Percentiles rank a stretch among this genome's conserved stretches.
phyloP scores from a whole-genome alignment of 2,329 filamentous ascomycete genomes.

The Hymenoscyphus linearis region DNA sequence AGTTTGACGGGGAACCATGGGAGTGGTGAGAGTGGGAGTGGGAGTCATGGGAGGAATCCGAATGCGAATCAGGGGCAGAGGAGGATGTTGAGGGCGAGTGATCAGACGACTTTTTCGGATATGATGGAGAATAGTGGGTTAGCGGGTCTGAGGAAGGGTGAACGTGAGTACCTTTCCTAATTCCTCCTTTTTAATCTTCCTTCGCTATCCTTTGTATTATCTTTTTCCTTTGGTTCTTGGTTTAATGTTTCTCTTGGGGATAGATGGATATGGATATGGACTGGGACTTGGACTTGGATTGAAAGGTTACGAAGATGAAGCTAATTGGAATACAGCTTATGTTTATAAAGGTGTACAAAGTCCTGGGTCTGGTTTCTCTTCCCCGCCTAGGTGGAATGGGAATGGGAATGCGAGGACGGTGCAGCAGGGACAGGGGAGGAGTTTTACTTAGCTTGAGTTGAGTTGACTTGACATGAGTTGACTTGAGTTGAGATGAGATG shows the following conservation, averaged over 20 bases:
- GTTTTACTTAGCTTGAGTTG: background rate
- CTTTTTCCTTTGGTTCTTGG: background rate
- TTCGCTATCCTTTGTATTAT: too few relatives aligned
- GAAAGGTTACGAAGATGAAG: background rate
- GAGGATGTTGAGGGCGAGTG: slow-evolving; percentile 12
- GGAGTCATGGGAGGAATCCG: too few relatives aligned
- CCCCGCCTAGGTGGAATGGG: background rate
- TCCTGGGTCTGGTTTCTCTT: background rate
- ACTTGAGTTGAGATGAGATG: background rate
- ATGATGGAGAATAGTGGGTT: slow-evolving; percentile 45
- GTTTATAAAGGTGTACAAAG: slow-evolving; percentile 10
- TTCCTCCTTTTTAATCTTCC: too few relatives aligned
- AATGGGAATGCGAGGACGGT: background rate
- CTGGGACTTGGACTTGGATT: background rate
- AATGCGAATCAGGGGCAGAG: background rate
- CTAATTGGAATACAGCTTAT: slow-evolving; percentile 8
- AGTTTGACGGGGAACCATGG: background rate
- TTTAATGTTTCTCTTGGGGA: background rate
- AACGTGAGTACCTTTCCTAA: slow-evolving; percentile 24
- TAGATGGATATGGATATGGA: background rate
- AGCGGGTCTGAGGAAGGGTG: slow-evolving; percentile 32
- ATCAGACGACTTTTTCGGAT: slow-evolving; percentile 45
- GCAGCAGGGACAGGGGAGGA: too few relatives aligned
- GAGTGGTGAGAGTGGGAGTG: too few relatives aligned
- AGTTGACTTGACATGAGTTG: too few relatives aligned